A percentile compares a stretch with the other conserved stretches of the same genome.
Conservation (phyloP, 495 filamentous ascomycete genomes). For the Xylaria venustula region DNA sequence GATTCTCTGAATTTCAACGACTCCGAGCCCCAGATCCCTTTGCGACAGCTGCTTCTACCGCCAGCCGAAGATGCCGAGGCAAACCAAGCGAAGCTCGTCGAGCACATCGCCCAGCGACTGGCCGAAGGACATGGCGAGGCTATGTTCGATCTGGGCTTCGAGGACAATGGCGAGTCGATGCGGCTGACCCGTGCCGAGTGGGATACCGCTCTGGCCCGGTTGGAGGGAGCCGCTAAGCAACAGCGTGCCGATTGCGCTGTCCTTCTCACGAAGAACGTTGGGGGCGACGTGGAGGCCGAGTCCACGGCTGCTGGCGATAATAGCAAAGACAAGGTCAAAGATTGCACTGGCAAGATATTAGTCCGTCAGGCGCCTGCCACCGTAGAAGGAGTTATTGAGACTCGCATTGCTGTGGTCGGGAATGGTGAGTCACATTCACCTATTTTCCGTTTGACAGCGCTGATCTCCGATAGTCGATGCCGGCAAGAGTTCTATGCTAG, state of each 20-base stretch:
- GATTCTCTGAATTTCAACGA: slow-evolving; percentile 83
- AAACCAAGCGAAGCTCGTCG: slow-evolving; percentile 52
- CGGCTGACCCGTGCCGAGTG: slow-evolving; percentile 75
- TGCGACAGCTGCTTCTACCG: slow-evolving; percentile 73
- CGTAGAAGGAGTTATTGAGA: slow-evolving; percentile 88
- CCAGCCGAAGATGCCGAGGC: slow-evolving; percentile 56
- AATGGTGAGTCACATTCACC: slow-evolving; percentile 57
- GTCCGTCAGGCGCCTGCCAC: slow-evolving; percentile 71
- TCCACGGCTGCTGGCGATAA: slow-evolving; percentile 36
- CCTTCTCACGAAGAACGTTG: slow-evolving; percentile 84
- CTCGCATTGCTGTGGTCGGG: slow-evolving; percentile 94
- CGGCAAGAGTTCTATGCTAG: slow-evolving; percentile 95
- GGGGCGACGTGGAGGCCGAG: slow-evolving; percentile 69
- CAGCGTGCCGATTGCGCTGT: slow-evolving; percentile 72
- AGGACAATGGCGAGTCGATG: slow-evolving; percentile 93
- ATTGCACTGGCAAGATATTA: slow-evolving; percentile 77
- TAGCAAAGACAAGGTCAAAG: slow-evolving; percentile 61
- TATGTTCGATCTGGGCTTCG: slow-evolving; percentile 87
- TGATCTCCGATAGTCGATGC: slow-evolving; percentile 66
- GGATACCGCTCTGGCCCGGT: slow-evolving; percentile 66
- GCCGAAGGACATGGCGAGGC: slow-evolving; percentile 87
- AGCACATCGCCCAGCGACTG: slow-evolving; percentile 66
- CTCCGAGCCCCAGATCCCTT: slow-evolving; percentile 59
- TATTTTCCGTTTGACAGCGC: background rate
- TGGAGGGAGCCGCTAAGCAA: slow-evolving; percentile 64